Evolutionary conservation across 352 stramenopile genomes (phyloP).

Genomic region (Globisporangium perplexum): DNA sequence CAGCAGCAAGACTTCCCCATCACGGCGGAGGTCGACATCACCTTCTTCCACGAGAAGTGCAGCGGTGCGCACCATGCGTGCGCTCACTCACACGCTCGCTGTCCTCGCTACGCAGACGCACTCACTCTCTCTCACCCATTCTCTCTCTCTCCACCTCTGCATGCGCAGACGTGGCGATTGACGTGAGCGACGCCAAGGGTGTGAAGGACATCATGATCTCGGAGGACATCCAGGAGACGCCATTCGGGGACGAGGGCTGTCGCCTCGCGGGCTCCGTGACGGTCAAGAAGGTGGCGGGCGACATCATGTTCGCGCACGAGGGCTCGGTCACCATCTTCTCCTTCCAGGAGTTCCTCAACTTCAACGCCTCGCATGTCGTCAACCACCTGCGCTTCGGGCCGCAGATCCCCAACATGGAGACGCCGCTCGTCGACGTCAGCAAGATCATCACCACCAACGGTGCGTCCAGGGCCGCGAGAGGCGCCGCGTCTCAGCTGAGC

Average conservation of each 20-base stretch:
- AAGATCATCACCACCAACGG: conserved; percentile 81
- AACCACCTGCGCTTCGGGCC: conserved; percentile 77
- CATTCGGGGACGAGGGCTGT: conserved; percentile 63
- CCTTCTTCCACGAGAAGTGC: conserved; percentile 77
- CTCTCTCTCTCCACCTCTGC: neutral
- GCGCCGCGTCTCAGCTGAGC: no score
- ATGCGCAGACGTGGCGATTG: conserved; percentile 64
- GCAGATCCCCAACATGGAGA: conserved; percentile 81
- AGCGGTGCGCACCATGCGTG: conserved; percentile 39
- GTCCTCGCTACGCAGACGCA: no score
- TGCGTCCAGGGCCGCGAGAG: no score
- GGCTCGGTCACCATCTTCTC: conserved; percentile 84
- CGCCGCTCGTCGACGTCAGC: conserved; percentile 74
- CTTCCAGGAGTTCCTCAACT: conserved; percentile 86
- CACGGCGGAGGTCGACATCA: conserved; percentile 74
- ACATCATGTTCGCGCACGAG: conserved; percentile 83
- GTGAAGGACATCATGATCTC: conserved; percentile 79
- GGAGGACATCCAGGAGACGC: conserved; percentile 54
- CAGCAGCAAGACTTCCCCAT: conserved; percentile 78
- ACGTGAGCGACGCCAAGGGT: conserved; percentile 82
- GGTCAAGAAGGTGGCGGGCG: conserved; percentile 77
- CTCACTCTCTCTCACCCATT: neutral
- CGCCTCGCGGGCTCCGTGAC: conserved; percentile 62
- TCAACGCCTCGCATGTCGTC: conserved; percentile 84
- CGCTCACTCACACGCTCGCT: neutral